These are phyloP conservation scores for Auricularia sp. DNA, from an alignment of 768 basidiomycete genomes.

Conservation along the genomic window DNA sequence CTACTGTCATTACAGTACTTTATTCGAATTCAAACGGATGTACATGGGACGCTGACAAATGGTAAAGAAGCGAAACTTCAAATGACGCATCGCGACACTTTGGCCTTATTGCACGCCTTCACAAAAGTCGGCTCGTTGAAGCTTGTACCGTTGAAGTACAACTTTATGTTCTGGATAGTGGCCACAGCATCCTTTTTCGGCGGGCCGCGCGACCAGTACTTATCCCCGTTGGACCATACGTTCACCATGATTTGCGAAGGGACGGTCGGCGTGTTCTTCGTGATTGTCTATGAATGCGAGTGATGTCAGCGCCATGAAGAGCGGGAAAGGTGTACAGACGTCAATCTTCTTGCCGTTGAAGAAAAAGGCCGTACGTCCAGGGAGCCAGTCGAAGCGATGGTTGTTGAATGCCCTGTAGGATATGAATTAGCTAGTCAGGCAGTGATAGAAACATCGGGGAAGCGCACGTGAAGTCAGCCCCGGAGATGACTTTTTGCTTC, in stretches of 20 bases:
- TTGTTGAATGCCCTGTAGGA: conserved; percentile 4
- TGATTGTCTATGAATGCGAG: conserved; percentile 5
- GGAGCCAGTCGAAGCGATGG: conserved; percentile 13
- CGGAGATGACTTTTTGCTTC: neutral
- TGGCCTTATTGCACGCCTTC: conserved; percentile 6
- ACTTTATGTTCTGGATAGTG: conserved; percentile 10
- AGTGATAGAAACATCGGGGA: too few species aligned
- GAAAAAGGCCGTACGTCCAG: conserved; percentile 7
- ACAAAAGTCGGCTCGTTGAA: conserved; percentile 5
- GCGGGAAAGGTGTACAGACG: neutral
- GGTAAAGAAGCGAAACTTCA: neutral
- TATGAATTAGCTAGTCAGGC: too few species aligned
- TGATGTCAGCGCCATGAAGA: neutral
- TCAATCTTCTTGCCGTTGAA: conserved; percentile 3
- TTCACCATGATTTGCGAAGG: conserved; percentile 8
- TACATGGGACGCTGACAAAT: too few species aligned
- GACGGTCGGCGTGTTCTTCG: conserved; percentile 10
- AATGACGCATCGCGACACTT: conserved; percentile 2
- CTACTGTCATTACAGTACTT: too few species aligned
- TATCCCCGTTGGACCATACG: conserved; percentile 12
- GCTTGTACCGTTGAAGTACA: conserved; percentile 13
- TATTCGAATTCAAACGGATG: too few species aligned
- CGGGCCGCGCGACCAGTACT: conserved; percentile 9
- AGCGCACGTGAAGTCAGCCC: conserved; percentile 9
- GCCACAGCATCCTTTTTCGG: conserved; percentile 12